A percentile compares a stretch with the other conserved stretches of the same genome.
Evolutionary conservation across 805 yeast species (phyloP).

Genomic region (Candida adriatica): DNA sequence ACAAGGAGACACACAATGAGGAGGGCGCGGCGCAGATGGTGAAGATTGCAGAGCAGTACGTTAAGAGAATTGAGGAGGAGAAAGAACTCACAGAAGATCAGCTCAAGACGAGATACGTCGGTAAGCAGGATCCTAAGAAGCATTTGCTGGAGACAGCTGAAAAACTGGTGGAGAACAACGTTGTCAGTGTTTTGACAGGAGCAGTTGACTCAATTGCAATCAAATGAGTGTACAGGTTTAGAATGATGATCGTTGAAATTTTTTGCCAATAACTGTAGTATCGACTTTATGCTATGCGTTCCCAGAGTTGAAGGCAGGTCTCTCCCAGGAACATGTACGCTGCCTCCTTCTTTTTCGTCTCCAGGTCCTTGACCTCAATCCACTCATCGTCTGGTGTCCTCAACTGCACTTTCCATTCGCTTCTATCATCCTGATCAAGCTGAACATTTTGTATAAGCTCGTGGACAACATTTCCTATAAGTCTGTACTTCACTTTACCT

Average conservation of each 20-base stretch:
- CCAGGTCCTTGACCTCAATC: conserved; percentile 51
- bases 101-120: conserved; percentile 91
- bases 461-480: conserved; percentile 44
- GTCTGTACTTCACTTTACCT: conserved; percentile 28
- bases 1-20: conserved; percentile 68
- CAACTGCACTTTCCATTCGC: conserved; percentile 44
- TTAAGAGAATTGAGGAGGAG: conserved; percentile 87
- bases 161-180: conserved; percentile 78
- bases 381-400: conserved; percentile 41
- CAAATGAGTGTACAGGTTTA: too few species aligned
- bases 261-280: too few species aligned
- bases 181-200: conserved; percentile 80
- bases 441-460: conserved; percentile 17
- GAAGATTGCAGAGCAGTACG: conserved; percentile 82
- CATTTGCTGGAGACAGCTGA: conserved; percentile 90
- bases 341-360: conserved; percentile 38
- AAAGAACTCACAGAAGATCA: conserved; percentile 82
- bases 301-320: conserved; percentile 66
- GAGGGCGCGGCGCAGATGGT: conserved; percentile 75
- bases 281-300: conserved; percentile 18
- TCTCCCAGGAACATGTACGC: conserved; percentile 59
- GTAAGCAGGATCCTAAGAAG: conserved; percentile 98
- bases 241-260: too few species aligned
- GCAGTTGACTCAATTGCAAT: conserved; percentile 88
- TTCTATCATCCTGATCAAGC: conserved; percentile 24